A percentile compares a stretch with the other conserved stretches of the same genome.
Conservation (phyloP, 2,329 filamentous ascomycete species). For the Botrytis hyacinthi region DNA sequence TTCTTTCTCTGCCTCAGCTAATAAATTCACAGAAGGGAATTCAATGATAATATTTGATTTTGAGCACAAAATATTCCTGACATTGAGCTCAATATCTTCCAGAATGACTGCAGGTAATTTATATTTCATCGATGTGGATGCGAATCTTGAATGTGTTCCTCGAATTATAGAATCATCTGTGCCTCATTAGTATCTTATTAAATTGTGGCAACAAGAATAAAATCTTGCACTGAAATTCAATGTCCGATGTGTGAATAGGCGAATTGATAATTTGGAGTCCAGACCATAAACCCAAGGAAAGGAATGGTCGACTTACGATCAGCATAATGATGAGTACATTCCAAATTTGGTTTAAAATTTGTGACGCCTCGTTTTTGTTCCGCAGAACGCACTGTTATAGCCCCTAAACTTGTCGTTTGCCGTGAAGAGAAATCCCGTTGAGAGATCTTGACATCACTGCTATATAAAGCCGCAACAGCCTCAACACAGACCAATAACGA, state of each 20-base stretch:
- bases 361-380: background rate
- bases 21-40: background rate
- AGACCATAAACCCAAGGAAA: no score
- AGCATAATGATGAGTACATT: constrained; percentile 27
- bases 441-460: background rate
- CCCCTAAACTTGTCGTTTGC: background rate
- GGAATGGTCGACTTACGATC: constrained; percentile 17
- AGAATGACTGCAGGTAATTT: constrained; percentile 26
- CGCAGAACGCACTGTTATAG: constrained; percentile 17
- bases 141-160: constrained; percentile 21
- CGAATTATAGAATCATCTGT: constrained; percentile 20
- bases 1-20: constrained; percentile 2
- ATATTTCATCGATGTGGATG: constrained; percentile 27
- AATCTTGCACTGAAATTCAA: background rate
- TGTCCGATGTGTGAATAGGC: no score
- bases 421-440: background rate
- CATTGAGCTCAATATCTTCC: constrained; percentile 26
- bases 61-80: constrained; percentile 22
- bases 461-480: background rate
- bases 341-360: constrained; percentile 21
- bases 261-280: no score
- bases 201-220: rapidly evolving
- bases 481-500: background rate
- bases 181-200: background rate
- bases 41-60: constrained; percentile 18